Base-by-base conservation (phyloP, 2,329 filamentous ascomycete species). In the Alternaria ethzedia region DNA sequence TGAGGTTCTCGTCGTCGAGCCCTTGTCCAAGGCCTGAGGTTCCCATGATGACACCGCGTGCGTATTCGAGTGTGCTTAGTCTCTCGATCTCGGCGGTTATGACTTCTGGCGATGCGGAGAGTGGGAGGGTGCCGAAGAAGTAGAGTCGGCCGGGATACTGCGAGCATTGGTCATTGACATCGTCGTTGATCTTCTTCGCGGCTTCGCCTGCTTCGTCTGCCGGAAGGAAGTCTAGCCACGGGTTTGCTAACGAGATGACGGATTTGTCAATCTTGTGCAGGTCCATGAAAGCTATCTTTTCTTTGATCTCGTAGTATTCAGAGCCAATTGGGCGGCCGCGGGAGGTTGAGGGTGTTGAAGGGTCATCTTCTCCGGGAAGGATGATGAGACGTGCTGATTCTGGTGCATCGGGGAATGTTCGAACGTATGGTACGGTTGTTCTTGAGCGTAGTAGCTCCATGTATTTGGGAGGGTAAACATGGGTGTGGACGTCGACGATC, bases 211-310 rank as follows among this genome's bases (percentile, higher is more conserved):
- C 91, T 68, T 90, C 87, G 5, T 83, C 78, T 0, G 87, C 77
- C 0, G 83, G 80, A 0, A 97, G 81, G 76, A 97, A 97, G 80
- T 97, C 94, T 3, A 97, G 86, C 94, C 94, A 97, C 0, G 94
- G 94, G 75, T 97, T 97, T 13, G 94, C 94, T 21, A 97, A 88
- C 1, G 92, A 96, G 66, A 97, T 89, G 54, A 97, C 91, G 1
- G 92, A 96, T 67, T 91, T 89, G 79, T 91, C 87, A 77, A 97
- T 97, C 57, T 83, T 83, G 81, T 97, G 94, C 15, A 85, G 87
- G 78, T 93, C 86, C 94, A 97, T 97, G 82, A 97, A 97, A 52
- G 88, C 85, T 13, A 97, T 85, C 76, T 97, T 97, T 71, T 92
- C 86, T 15, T 84, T 82, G 61, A 97, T 89, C 47, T 93, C 92